These are phyloP conservation scores for Candida xyloterini DNA, from an alignment of 805 yeast species.

Conservation along the genomic window DNA sequence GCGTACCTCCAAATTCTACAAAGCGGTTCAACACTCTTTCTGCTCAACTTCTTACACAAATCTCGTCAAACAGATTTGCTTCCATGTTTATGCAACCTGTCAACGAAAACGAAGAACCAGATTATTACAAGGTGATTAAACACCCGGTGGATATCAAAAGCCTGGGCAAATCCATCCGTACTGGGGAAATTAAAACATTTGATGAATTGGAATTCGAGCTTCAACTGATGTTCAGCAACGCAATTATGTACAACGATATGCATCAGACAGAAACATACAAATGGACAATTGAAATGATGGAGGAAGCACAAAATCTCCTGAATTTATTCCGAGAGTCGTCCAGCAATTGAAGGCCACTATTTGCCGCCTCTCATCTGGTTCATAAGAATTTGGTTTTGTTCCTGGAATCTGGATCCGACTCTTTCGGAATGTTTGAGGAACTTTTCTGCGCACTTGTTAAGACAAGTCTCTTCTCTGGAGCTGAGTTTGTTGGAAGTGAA, in stretches of 20 bases:
- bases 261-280: slow-evolving; percentile 53
- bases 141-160: slow-evolving; percentile 69
- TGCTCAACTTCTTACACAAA: slow-evolving; percentile 57
- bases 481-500: slow-evolving; percentile 90
- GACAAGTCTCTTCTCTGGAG: slow-evolving; percentile 79
- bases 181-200: slow-evolving; percentile 48
- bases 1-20: slow-evolving; percentile 23
- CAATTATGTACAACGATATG: slow-evolving; percentile 74
- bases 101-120: slow-evolving; percentile 62
- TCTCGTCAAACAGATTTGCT: slow-evolving; percentile 68
- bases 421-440: slow-evolving; percentile 97
- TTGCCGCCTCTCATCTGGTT: slow-evolving; percentile 53
- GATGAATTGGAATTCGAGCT: slow-evolving; percentile 64
- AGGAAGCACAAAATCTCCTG: slow-evolving; percentile 56
- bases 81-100: slow-evolving; percentile 74
- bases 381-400: slow-evolving; percentile 78
- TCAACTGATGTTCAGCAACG: slow-evolving; percentile 77
- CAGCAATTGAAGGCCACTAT: slow-evolving; percentile 11
- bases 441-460: slow-evolving; percentile 92
- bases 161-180: slow-evolving; percentile 54
- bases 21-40: slow-evolving; percentile 63
- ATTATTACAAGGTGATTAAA: slow-evolving; percentile 58
- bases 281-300: slow-evolving; percentile 69
- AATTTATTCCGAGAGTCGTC: slow-evolving; percentile 52
- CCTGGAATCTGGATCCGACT: slow-evolving; percentile 98